Percentiles rank a stretch among this genome's conserved stretches.
Conservation (phyloP, 306 rosid species). For the Ormosia semicastrata region DNA sequence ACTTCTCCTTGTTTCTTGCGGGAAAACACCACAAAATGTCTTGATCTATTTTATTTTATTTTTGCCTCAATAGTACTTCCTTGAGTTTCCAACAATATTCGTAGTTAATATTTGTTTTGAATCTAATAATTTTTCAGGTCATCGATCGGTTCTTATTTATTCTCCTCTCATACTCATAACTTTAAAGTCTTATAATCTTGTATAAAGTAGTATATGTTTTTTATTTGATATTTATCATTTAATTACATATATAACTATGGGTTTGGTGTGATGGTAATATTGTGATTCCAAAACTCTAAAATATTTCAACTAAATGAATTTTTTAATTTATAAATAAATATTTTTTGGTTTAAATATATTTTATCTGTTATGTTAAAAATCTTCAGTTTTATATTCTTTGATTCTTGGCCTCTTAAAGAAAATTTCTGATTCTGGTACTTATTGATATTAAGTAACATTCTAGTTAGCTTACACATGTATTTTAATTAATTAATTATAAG, state of each 20-base stretch:
- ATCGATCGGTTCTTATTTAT: too few species aligned
- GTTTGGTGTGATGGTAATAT: not conserved
- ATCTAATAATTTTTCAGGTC: not conserved
- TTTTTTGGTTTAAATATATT: too few species aligned
- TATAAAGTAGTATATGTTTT: not conserved
- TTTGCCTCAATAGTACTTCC: not conserved
- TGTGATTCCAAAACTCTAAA: not conserved
- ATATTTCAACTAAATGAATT: not conserved
- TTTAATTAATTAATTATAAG: not conserved
- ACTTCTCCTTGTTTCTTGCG: too few species aligned
- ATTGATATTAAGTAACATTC: not conserved
- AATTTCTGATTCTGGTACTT: not conserved
- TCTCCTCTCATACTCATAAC: too few species aligned
- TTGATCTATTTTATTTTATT: not conserved
- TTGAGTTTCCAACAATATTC: not conserved
- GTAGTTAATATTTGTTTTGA: not conserved
- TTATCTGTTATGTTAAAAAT: too few species aligned
- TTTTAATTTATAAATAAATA: not conserved
- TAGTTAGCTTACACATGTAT: not conserved
- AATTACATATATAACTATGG: not conserved
- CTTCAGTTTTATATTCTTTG: not conserved
- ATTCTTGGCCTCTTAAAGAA: not conserved
- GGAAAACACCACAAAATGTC: not conserved
- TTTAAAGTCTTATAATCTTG: too few species aligned
- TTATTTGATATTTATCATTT: not conserved